A percentile compares a stretch with the other conserved stretches of the same genome.
phyloP scores from a whole-genome alignment of 257 asterid species.

The Voacanga thouarsii region DNA sequence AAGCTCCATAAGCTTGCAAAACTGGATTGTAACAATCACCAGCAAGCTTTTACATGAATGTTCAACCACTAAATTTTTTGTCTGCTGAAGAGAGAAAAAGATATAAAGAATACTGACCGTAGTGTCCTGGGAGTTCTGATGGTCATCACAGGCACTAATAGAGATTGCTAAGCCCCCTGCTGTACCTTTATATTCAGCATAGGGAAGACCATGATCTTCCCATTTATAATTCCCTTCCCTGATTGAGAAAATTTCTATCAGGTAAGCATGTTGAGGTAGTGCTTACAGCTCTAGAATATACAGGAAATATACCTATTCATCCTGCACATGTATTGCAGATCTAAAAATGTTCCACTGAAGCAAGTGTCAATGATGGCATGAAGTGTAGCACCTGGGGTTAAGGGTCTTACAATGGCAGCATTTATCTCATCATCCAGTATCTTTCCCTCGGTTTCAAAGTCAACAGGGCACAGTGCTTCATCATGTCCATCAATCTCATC shows the following conservation, averaged over 20 bases:
- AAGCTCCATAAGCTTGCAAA: too few species aligned
- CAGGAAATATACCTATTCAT: conserved; percentile 49
- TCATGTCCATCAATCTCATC: conserved; percentile 83
- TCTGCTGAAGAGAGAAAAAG: neutral
- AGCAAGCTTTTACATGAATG: neutral
- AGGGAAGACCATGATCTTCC: conserved; percentile 58
- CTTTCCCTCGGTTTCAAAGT: conserved; percentile 67
- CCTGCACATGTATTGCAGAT: conserved; percentile 60
- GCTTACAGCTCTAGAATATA: neutral
- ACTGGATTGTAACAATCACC: too few species aligned
- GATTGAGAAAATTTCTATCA: conserved; percentile 7
- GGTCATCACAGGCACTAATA: conserved; percentile 83
- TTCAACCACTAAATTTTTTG: neutral
- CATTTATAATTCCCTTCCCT: conserved; percentile 60
- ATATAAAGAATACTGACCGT: conserved; percentile 39
- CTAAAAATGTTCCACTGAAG: conserved; percentile 77
- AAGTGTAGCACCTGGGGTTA: conserved; percentile 67
- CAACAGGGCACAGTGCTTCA: conserved; percentile 71
- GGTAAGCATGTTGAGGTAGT: neutral
- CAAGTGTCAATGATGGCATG: conserved; percentile 86
- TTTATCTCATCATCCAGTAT: conserved; percentile 81
- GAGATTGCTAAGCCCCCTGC: conserved; percentile 72
- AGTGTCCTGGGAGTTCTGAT: conserved; percentile 77
- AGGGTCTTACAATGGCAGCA: conserved; percentile 69
- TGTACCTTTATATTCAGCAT: conserved; percentile 49